These are phyloP conservation scores for Mycena maculata DNA, from an alignment of 768 basidiomycete genomes.

Conservation along the genomic window DNA sequence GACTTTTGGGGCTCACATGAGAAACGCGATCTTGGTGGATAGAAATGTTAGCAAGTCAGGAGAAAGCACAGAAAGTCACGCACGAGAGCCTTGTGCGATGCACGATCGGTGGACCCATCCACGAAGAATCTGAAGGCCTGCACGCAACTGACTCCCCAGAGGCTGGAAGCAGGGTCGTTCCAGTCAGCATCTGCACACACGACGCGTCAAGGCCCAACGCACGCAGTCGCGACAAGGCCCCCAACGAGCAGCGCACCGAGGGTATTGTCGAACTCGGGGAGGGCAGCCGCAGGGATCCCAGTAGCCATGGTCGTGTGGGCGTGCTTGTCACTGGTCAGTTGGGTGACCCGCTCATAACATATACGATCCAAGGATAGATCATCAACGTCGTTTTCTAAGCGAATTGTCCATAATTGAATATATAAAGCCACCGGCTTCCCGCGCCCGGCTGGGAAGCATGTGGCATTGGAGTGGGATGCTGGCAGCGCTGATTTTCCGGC, in stretches of 20 bases:
- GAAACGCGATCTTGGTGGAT: constrained; percentile 44
- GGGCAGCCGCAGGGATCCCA: background rate
- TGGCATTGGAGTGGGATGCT: constrained; percentile 10
- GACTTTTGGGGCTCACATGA: constrained; percentile 46
- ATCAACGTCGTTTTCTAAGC: background rate
- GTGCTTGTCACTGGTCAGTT: background rate
- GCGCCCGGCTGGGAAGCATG: background rate
- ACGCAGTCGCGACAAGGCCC: constrained; percentile 65
- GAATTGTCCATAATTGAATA: background rate
- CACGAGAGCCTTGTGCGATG: constrained; percentile 52
- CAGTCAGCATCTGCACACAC: constrained; percentile 6
- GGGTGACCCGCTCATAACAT: background rate
- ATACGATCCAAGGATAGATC: constrained; percentile 23
- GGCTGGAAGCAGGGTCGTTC: constrained; percentile 43
- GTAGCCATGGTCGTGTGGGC: constrained; percentile 18
- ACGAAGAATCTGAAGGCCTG: constrained; percentile 66
- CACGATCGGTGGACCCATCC: constrained; percentile 47
- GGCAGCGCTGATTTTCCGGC: constrained; percentile 1
- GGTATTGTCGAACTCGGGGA: constrained; percentile 57
- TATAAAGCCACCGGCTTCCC: constrained; percentile 6
- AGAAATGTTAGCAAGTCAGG: background rate
- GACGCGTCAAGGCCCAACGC: constrained; percentile 35
- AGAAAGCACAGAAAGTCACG: constrained; percentile 18
- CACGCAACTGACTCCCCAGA: constrained; percentile 69
- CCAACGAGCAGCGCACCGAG: constrained; percentile 53